Base-by-base conservation (phyloP, 345 rosid species). In the Leavenworthia alabamica region DNA sequence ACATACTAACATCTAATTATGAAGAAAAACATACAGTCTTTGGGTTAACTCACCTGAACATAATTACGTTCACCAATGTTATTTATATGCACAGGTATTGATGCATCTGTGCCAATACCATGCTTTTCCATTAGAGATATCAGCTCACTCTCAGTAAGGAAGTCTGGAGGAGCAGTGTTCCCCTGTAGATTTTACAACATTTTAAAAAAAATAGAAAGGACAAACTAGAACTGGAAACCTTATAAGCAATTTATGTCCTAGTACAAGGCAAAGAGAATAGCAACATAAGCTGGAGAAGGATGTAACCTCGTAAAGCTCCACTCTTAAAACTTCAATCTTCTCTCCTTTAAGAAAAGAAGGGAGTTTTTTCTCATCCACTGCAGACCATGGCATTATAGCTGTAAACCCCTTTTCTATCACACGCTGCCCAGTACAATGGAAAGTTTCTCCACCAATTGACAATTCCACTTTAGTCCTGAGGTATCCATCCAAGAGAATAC, bases 91-190 rank as follows among this genome's bases (percentile, higher is more conserved):
- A 82, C 84, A 27, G 98, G 66, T 60, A 91, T 91, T 65, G 98
- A 91, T 59, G 98, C 98, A 84, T 91, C 98, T 32, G 98, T 91
- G 63, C 98, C 98, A 41, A 91, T 88, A 40, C 96, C 96, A 61
- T 91, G 72, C 80, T 82, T 91, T 83, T 91, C 98, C 98, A 91
- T 91, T 20, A 91, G 68, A 47, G 98, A 80, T 79, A 91, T 91
- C 62, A 91, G 80, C 82, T 88, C 98, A 78, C 96, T 91, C 78
- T 91, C 98, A 53, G 80, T 91, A 46, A 91, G 96, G 73, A 75
- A 84, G 76, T 86, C 92, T 2, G 96, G 98, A 48, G 96, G 88
- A 13, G 51, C 69, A 60, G 98, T 91, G 22, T 72, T 74, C 6
- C 96, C 98, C 98, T 92, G 71, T 32, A 70, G 17, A 68, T 54